Base-by-base conservation (phyloP, 177 flowering plant genomes). In the Tripterygium wilfordii region DNA sequence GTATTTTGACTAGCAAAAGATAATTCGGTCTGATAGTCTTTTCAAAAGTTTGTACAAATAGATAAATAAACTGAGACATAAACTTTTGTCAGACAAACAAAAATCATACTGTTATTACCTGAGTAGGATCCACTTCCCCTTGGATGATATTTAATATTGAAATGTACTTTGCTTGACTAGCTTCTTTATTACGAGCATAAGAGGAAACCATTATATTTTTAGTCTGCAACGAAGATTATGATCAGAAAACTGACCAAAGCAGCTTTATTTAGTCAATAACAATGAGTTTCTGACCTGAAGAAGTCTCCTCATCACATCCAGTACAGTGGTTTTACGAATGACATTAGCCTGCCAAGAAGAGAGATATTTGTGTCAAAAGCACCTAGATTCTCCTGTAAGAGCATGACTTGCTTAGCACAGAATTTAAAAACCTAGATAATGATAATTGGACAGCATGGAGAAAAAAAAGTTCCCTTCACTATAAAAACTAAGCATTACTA, bases 81-180 rank as follows among this genome's bases (percentile, higher is more conserved):
- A n/a, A n/a, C n/a, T n/a, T n/a, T n/a, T n/a, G n/a, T n/a, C n/a
- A n/a, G n/a, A n/a, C n/a, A n/a, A n/a, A n/a, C n/a, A n/a, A n/a
- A n/a, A n/a, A n/a, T n/a, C n/a, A n/a, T n/a, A n/a, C n/a, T n/a
- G n/a, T 33, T 27, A 36, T 17, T 67, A 89, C 99, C 96, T 94
- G 97, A 49, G 99, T 94, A 31, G 99, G 99, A 52, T 94, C 99
- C 0, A 94, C 99, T 68, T 94, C 99, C 60, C 99, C 99, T 65
- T 94, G 99, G 49, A 94, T 94, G 55, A 94, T 94, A 63, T 94
- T 94, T 64, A 94, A 66, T 64, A 94, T 94, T 16, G 99, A 94
- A 61, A 94, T 89, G 71, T 94, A 94, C 65, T 94, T 94, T 21
- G 97, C 95, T 66, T 83, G 97, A 68, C 99, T 94, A 27, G 99